Evolutionary conservation across 495 filamentous ascomycete species (phyloP), one percentile per base, ranked within the genome.

Genomic region (Pyrenula massariospora): DNA sequence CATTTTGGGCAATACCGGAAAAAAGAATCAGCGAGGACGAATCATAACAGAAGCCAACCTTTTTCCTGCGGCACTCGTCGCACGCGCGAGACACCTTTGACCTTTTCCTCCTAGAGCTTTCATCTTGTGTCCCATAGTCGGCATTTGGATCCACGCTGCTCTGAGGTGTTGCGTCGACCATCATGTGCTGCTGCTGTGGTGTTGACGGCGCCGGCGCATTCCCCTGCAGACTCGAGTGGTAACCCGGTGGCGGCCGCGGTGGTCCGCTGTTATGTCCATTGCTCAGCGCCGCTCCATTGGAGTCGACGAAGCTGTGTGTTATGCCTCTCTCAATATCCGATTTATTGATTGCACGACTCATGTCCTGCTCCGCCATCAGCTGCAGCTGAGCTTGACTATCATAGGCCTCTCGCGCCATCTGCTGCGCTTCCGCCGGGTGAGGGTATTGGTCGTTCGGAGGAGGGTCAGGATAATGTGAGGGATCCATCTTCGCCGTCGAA

Each of bases 1-100:
- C 12, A 25, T 51, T 25, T n/a, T 53, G 22, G 50, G 23, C 48
- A 50, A 19, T 2, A 50, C 48, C 22, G 21, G 48, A 50, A 48
- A 53, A 25, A 47, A 51, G 48, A 31, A 25, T 53, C 36, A 52
- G 20, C 25, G 31, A 50, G 55, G 54, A 59, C 54, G 48, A 50
- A 25, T 20, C 54, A 19, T n/a, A n/a, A n/a, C n/a, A n/a, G n/a
- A 50, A 47, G 59, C 61, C 21, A 72, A 86, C 84, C 78, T 97
- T 97, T 68, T 96, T 97, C 54, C 92, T 80, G 53, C 92, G 81
- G 65, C 92, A 97, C 64, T 97, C 92, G 69, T 97, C 92, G 60
- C 92, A 97, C 1, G 92, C 92, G 23, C 91, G 77, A 1, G 92
- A 96, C 0, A 95, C 91, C 70, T 97, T 97, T 0, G 87, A 88